Base-by-base conservation (phyloP, 257 asterid species). In the Fraxinus quadrangulata region DNA sequence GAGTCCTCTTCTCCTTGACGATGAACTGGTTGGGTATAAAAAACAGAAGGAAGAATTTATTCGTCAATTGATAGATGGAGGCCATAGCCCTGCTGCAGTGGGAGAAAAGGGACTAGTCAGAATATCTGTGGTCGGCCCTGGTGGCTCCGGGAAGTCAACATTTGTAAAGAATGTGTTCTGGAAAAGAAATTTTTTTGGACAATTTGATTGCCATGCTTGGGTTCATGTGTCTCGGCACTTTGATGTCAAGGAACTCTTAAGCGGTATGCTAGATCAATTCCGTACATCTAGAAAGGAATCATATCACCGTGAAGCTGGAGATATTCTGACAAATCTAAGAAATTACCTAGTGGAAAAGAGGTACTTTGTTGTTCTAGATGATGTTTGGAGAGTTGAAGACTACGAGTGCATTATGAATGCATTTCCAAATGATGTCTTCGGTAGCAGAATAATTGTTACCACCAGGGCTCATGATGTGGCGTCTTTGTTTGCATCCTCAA, bases 321-420 rank as follows among this genome's bases (percentile, higher is more conserved):
- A 49, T 49, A 49, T 19, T 49, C 8, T 13, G 61, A 49, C 8
- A 16, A 49, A 49, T 13, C 23, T 49, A 49, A 16, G 61, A 19
- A 23, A 70, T 23, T 70, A 68, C 24, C 28, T 77, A 70, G 19
- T 37, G 26, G 71, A 23, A 7, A 77, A 69, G 42, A 72, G 86
- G 37, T 86, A 86, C 39, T 9, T 84, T 28, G 80, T 82, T 69
- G 90, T 84, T n/a, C 77, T 86, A 33, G 88, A 86, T 72, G 88
- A 84, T 80, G 81, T 86, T 13, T 86, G 90, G 90, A 77, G 78
- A 75, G 76, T 45, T 3, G 76, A 77, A 36, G 69, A 82, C 47
- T 84, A 81, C 86, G 79, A 81, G 33, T 74, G 69, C 72, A 31
- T 84, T 42, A 37, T 79, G n/a, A 72, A 72, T 68, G 85, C 87